Evolutionary conservation across 208 protist genomes (phyloP).

Genomic region (Trypanosoma cruzi): DNA sequence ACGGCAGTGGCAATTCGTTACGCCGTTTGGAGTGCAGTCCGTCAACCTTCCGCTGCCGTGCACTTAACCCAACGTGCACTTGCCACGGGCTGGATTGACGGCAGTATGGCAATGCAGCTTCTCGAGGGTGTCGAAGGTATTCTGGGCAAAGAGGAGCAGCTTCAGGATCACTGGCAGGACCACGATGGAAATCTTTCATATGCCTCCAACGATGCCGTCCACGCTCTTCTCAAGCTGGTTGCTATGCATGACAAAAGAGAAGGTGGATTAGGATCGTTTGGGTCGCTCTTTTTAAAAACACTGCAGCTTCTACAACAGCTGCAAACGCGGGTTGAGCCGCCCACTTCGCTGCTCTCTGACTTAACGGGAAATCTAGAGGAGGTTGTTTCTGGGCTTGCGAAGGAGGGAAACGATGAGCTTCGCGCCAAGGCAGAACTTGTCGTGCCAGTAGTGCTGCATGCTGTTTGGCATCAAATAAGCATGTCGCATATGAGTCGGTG

Average conservation of each 20-base stretch:
- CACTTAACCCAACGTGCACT: constrained; percentile 22
- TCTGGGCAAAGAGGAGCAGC: not conserved
- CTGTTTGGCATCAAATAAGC: constrained; percentile 57
- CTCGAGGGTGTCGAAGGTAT: constrained; percentile 3
- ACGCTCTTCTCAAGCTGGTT: constrained; percentile 20
- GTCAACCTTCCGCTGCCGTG: constrained; percentile 3
- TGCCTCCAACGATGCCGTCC: constrained; percentile 5
- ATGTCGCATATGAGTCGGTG: constrained; percentile 40
- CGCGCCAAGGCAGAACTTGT: constrained; percentile 14
- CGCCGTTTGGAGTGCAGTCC: constrained; percentile 18
- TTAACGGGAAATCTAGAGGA: not conserved
- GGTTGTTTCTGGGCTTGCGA: not conserved
- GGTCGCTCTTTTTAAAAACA: constrained; percentile 8
- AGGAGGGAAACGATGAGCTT: not conserved
- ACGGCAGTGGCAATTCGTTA: constrained; percentile 20
- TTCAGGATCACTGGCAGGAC: not conserved
- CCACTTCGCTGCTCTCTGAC: constrained; percentile 1
- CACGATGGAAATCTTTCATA: not conserved
- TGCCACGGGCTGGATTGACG: constrained; percentile 25
- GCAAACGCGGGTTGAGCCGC: constrained; percentile 14
- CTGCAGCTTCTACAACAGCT: constrained; percentile 22
- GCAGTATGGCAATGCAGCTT: constrained; percentile 18
- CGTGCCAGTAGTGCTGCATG: constrained; percentile 40
- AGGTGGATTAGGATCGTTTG: not conserved
- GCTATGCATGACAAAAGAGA: constrained; percentile 1